phyloP scores from a whole-genome alignment of 2,329 filamentous ascomycete genomes.

The Colletotrichum destructivum region DNA sequence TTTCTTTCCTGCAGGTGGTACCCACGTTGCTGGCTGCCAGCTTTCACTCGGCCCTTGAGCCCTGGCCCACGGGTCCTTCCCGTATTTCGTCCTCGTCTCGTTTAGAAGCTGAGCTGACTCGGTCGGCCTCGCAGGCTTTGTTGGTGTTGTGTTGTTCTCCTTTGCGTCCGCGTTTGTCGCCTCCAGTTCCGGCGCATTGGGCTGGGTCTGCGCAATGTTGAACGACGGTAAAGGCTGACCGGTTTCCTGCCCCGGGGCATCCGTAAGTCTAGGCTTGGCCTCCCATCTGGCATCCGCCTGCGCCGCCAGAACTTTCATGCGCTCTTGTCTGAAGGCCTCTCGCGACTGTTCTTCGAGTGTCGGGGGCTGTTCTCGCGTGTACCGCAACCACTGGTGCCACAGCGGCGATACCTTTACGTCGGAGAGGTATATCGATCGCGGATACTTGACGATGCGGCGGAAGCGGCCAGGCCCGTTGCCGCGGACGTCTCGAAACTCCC shows the following conservation, averaged over 20 bases:
- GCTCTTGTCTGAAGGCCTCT: constrained; percentile 67
- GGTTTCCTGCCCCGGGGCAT: constrained; percentile 51
- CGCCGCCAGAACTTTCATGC: constrained; percentile 70
- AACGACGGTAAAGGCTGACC: constrained; percentile 50
- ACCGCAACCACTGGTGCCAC: constrained; percentile 80
- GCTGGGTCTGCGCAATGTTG: constrained; percentile 42
- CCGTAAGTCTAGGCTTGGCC: constrained; percentile 68
- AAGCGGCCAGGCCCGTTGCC: constrained; percentile 59
- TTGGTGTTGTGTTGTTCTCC: constrained; percentile 11
- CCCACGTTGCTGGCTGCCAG: constrained; percentile 79
- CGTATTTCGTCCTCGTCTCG: constrained; percentile 39
- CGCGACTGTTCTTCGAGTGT: constrained; percentile 69
- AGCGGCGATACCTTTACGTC: constrained; percentile 71
- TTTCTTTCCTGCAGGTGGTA: constrained; percentile 59
- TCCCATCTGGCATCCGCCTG: constrained; percentile 76
- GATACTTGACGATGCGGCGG: constrained; percentile 75
- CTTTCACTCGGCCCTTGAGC: constrained; percentile 70
- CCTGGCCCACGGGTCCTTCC: constrained; percentile 72
- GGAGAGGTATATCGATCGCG: constrained; percentile 66
- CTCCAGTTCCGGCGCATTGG: constrained; percentile 39
- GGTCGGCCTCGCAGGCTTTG: constrained; percentile 7
- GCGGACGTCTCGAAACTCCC: constrained; percentile 73
- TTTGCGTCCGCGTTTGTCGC: constrained; percentile 21
- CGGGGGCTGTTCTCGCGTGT: constrained; percentile 70
- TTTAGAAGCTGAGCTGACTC: constrained; percentile 7